Percentiles rank a stretch among this genome's conserved stretches.
These are phyloP conservation scores for Fagopyrum homotropicum DNA, from an alignment of 148 eudicot genomes.

Conservation along the genomic window DNA sequence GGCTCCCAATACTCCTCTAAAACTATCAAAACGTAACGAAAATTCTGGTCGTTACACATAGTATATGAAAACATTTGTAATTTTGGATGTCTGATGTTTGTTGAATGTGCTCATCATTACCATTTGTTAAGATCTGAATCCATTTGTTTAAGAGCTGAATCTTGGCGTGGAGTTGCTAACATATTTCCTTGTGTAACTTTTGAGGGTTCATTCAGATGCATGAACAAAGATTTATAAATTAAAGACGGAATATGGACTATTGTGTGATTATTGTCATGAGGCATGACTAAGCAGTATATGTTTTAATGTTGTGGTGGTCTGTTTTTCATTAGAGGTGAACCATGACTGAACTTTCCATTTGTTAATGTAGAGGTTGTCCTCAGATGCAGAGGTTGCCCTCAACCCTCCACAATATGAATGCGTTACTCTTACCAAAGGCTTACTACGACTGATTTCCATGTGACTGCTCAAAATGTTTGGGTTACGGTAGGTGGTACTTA, in stretches of 20 bases:
- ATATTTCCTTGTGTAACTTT: not conserved
- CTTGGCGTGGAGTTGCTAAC: not conserved
- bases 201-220: not conserved
- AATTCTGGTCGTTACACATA: too few species aligned
- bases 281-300: not conserved
- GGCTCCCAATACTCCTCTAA: too few species aligned
- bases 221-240: not conserved
- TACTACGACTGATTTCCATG: too few species aligned
- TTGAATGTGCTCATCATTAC: not conserved
- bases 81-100: not conserved
- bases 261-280: not conserved
- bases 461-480: conserved; percentile 57
- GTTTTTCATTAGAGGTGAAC: conserved; percentile 11
- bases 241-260: not conserved
- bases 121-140: not conserved
- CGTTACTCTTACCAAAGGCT: too few species aligned
- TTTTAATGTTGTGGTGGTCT: conserved; percentile 33
- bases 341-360: too few species aligned
- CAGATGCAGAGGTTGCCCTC: too few species aligned
- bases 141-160: not conserved
- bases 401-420: too few species aligned
- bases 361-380: too few species aligned
- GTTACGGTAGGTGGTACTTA: conserved; percentile 53
- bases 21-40: too few species aligned
- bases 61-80: not conserved